Evolutionary conservation across 164 flowering plant genomes (phyloP).

Genomic region (Platanus orientalis): DNA sequence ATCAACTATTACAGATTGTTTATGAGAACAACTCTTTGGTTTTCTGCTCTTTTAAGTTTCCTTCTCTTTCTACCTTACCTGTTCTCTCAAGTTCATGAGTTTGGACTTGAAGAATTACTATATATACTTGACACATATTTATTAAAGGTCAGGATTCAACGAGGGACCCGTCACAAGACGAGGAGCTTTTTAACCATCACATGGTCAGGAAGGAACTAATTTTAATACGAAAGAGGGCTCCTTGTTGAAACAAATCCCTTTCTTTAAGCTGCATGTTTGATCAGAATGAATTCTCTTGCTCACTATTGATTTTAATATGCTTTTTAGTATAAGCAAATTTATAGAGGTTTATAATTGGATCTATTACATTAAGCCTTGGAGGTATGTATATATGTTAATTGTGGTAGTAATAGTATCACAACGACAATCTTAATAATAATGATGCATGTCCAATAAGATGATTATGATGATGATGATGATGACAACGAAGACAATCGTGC

Average conservation of each 20-base stretch:
- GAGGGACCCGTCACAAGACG: too few species aligned
- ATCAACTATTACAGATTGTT: constrained; percentile 9
- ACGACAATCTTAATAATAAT: too few species aligned
- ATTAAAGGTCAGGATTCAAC: not conserved
- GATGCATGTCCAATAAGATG: too few species aligned
- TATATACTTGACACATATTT: not conserved
- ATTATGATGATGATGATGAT: too few species aligned
- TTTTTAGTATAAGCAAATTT: not conserved
- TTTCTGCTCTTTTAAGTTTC: not conserved
- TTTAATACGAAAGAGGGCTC: too few species aligned
- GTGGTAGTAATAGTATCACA: too few species aligned
- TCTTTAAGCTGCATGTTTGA: not conserved
- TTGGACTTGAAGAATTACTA: not conserved
- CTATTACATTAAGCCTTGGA: too few species aligned
- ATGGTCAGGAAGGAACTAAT: too few species aligned
- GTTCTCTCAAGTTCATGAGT: not conserved
- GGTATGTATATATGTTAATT: too few species aligned
- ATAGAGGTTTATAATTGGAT: not conserved
- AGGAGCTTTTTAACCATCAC: too few species aligned
- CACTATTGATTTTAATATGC: not conserved
- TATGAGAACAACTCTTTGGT: constrained; percentile 1
- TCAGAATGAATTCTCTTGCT: not conserved
- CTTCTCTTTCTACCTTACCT: not conserved
- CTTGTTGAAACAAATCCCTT: not conserved
- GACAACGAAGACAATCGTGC: too few species aligned